phyloP scores from a whole-genome alignment of 495 filamentous ascomycete genomes.

The Penicillium maclennaniae region DNA sequence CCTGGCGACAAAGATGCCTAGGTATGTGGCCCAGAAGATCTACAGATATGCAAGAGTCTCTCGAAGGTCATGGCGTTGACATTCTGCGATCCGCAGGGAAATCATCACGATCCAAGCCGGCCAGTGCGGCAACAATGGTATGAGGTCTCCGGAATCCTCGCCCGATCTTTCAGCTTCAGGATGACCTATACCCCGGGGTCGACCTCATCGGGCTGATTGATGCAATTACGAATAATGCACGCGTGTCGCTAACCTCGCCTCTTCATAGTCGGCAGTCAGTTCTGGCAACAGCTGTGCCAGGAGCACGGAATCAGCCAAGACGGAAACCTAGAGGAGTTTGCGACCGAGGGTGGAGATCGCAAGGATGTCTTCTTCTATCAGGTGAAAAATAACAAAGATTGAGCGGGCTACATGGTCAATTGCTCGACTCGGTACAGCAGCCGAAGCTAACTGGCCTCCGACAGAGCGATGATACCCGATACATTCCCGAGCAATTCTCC shows the following conservation, averaged over 20 bases:
- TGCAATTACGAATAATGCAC: too few species aligned
- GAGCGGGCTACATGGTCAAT: neutral
- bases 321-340: constrained; percentile 93
- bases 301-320: constrained; percentile 97
- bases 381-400: constrained; percentile 27
- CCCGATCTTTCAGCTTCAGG: constrained; percentile 8
- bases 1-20: constrained; percentile 37
- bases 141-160: constrained; percentile 30
- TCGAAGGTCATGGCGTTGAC: constrained; percentile 1
- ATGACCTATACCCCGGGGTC: neutral
- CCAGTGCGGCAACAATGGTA: constrained; percentile 99
- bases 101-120: constrained; percentile 99
- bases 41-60: neutral
- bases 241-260: constrained; percentile 13
- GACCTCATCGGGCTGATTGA: neutral
- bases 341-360: constrained; percentile 91
- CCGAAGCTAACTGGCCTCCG: constrained; percentile 4
- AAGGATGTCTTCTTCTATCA: constrained; percentile 99
- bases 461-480: constrained; percentile 90
- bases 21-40: constrained; percentile 23
- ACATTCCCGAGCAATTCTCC: constrained; percentile 92
- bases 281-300: constrained; percentile 96
- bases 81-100: constrained; percentile 59
- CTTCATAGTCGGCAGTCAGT: constrained; percentile 76
- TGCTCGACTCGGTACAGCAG: neutral